phyloP scores from a whole-genome alignment of 495 filamentous ascomycete genomes.

The Haplographium delicatum region DNA sequence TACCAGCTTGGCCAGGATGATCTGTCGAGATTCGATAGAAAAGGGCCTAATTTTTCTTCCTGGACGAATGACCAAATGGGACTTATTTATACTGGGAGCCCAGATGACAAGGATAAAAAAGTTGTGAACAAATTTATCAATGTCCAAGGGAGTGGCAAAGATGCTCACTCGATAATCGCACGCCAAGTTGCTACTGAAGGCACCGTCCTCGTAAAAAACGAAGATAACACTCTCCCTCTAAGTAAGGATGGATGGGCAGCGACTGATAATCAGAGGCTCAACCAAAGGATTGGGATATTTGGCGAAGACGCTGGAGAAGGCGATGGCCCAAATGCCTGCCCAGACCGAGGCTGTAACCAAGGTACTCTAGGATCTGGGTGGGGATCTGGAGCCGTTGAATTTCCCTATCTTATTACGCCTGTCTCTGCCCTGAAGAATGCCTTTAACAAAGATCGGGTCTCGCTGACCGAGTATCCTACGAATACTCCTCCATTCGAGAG shows the following conservation, averaged over 20 bases:
- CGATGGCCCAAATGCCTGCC: constrained; percentile 68
- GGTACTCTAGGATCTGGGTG: constrained; percentile 83
- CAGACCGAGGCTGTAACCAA: constrained; percentile 72
- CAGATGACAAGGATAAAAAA: constrained; percentile 42
- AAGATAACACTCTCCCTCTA: constrained; percentile 57
- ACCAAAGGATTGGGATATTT: constrained; percentile 59
- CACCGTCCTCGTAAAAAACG: constrained; percentile 80
- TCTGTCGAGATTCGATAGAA: constrained; percentile 54
- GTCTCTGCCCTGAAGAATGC: constrained; percentile 56
- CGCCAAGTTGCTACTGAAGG: constrained; percentile 77
- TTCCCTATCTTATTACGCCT: constrained; percentile 74
- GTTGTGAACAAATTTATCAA: constrained; percentile 76
- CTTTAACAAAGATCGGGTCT: constrained; percentile 55
- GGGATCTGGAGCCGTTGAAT: constrained; percentile 87
- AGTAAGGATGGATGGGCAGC: constrained; percentile 42
- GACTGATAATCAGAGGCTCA: constrained; percentile 30
- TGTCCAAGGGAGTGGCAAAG: constrained; percentile 42
- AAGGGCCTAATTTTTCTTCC: constrained; percentile 86
- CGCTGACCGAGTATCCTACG: constrained; percentile 53
- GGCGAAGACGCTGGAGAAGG: constrained; percentile 77
- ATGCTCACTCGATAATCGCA: constrained; percentile 65
- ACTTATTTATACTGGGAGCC: constrained; percentile 57
- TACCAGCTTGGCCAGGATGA: constrained; percentile 85
- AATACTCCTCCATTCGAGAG: constrained; percentile 41
- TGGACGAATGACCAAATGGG: constrained; percentile 74